A percentile compares a stretch with the other conserved stretches of the same genome.
These are phyloP conservation scores for Hyphodiscus hymeniophilus DNA, from an alignment of 495 filamentous ascomycete genomes.

Conservation along the genomic window DNA sequence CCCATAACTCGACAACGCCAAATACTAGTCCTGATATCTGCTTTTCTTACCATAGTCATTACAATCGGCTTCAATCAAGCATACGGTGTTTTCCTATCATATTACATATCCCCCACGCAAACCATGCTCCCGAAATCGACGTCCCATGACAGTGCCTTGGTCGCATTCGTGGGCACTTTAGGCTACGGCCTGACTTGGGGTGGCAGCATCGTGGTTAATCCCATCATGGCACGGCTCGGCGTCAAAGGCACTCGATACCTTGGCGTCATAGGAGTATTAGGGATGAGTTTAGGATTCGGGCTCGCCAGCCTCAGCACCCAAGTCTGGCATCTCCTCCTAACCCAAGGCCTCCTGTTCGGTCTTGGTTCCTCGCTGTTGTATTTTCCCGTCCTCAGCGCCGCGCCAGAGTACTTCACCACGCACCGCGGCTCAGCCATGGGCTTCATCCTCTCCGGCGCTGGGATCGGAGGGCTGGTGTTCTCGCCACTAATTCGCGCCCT, in stretches of 20 bases:
- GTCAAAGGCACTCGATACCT: conserved; percentile 25
- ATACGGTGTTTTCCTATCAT: conserved; percentile 40
- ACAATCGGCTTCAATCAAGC: conserved; percentile 44
- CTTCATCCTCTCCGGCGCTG: conserved; percentile 37
- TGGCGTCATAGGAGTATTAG: conserved; percentile 27
- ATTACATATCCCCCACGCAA: conserved; percentile 35
- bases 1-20: conserved; percentile 34
- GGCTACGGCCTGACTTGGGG: conserved; percentile 42
- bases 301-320: conserved; percentile 28
- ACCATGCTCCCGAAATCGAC: conserved; percentile 29
- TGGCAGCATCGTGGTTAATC: conserved; percentile 39
- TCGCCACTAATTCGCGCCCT: conserved; percentile 40
- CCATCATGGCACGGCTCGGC: conserved; percentile 31
- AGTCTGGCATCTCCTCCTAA: conserved; percentile 40
- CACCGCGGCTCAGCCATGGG: conserved; percentile 42
- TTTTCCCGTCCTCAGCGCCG: conserved; percentile 37
- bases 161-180: conserved; percentile 43
- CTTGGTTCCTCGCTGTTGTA: conserved; percentile 41
- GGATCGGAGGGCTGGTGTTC: conserved; percentile 36
- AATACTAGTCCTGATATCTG: conserved; percentile 32
- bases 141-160: conserved; percentile 24
- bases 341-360: conserved; percentile 39
- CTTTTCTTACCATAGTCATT: conserved; percentile 35
- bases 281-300: conserved; percentile 29
- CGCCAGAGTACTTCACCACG: conserved; percentile 40